Percentiles rank a stretch among this genome's conserved stretches.
phyloP scores from a whole-genome alignment of 2,329 filamentous ascomycete genomes.

The Colletotrichum caudatum region DNA sequence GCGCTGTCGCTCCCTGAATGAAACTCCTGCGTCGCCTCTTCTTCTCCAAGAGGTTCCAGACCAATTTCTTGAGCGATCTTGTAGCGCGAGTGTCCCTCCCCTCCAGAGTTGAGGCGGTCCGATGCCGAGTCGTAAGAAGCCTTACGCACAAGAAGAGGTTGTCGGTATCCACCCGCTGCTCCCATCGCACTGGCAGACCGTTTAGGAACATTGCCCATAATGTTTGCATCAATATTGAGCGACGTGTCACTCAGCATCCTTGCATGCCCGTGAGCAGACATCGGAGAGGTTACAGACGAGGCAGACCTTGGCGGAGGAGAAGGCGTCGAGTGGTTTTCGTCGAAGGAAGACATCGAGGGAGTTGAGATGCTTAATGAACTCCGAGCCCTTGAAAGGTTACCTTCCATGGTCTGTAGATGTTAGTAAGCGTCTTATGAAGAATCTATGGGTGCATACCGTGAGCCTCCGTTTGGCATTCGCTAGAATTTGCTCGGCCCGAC shows the following conservation, averaged over 20 bases:
- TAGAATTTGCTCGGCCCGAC: conserved; percentile 88
- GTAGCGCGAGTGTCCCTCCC: conserved; percentile 49
- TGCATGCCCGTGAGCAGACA: conserved; percentile 61
- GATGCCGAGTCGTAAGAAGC: conserved; percentile 57
- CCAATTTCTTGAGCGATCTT: conserved; percentile 58
- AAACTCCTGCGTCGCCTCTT: conserved; percentile 54
- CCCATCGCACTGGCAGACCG: conserved; percentile 75
- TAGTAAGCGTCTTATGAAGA: conserved; percentile 39
- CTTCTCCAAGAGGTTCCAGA: conserved; percentile 68
- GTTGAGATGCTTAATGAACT: conserved; percentile 68
- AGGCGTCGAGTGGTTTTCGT: conserved; percentile 65
- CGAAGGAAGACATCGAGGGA: conserved; percentile 51
- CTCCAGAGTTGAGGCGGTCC: conserved; percentile 57
- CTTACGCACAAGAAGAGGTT: conserved; percentile 58
- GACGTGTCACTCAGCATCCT: conserved; percentile 69
- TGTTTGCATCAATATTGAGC: conserved; percentile 49
- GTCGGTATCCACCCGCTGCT: conserved; percentile 69
- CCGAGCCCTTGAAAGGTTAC: conserved; percentile 84
- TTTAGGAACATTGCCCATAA: conserved; percentile 53
- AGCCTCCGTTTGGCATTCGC: conserved; percentile 92
- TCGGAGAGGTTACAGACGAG: conserved; percentile 44
- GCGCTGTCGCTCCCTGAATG: conserved; percentile 50
- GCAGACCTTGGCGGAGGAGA: conserved; percentile 61
- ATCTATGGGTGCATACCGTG: conserved; percentile 69
- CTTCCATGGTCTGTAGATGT: conserved; percentile 84